phyloP scores from a whole-genome alignment of 139 green algal species.

The Zygnema cylindricum region DNA sequence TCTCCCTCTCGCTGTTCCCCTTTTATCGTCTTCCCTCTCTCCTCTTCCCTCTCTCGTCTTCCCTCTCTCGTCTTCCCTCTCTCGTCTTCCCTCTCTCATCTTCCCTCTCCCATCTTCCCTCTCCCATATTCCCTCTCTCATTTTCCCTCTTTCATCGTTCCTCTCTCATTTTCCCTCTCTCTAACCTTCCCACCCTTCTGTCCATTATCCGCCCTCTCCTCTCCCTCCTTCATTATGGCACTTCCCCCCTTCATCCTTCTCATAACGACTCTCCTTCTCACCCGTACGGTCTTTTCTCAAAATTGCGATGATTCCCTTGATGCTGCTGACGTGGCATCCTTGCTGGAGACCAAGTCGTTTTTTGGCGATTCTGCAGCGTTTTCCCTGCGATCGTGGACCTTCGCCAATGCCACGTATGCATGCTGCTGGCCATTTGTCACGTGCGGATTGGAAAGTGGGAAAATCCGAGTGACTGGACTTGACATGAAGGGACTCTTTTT shows the following conservation, averaged over 20 bases:
- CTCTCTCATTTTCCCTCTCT: conserved; percentile 1
- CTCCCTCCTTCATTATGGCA: background rate
- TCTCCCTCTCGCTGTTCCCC: background rate
- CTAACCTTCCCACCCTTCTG: background rate
- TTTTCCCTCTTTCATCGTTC: background rate
- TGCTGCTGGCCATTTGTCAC: too few species aligned
- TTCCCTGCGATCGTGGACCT: too few species aligned
- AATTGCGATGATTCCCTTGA: too few species aligned
- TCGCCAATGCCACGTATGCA: too few species aligned
- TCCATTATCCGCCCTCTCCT: conserved; percentile 4
- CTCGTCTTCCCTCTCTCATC: background rate
- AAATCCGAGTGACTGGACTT: background rate
- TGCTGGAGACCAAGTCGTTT: too few species aligned
- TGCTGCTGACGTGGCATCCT: too few species aligned
- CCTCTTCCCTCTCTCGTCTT: background rate
- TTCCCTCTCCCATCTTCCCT: background rate
- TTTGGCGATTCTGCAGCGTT: too few species aligned
- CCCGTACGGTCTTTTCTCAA: too few species aligned
- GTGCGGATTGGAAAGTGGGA: too few species aligned
- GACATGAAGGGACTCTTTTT: background rate
- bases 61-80: background rate
- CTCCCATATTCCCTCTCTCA: conserved; percentile 8
- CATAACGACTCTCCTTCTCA: too few species aligned
- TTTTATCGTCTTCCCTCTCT: background rate
- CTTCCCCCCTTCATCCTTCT: background rate